phyloP scores from a whole-genome alignment of 129 eudicot genomes.

The Arctium minus region DNA sequence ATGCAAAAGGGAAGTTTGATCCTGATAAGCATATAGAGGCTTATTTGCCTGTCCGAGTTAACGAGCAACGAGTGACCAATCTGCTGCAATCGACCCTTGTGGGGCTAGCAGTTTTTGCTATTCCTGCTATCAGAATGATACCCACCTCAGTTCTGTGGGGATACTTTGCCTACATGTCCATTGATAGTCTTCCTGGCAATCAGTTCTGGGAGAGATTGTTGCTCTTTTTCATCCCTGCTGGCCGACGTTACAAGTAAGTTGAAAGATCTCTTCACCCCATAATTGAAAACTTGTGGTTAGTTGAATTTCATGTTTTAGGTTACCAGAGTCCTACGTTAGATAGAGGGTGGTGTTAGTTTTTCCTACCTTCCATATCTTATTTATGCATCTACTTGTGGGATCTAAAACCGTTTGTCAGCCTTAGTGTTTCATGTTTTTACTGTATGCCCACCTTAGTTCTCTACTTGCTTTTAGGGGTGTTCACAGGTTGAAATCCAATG shows the following conservation, averaged over 20 bases:
- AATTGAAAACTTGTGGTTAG: not conserved
- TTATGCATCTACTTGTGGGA: not conserved
- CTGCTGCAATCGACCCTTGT: conserved; percentile 63
- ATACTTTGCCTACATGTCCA: conserved; percentile 76
- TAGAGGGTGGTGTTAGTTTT: not conserved
- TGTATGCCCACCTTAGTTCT: too few relatives aligned
- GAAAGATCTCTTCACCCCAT: not conserved
- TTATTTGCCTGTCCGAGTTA: conserved; percentile 70
- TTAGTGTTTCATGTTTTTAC: too few relatives aligned
- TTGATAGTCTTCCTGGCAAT: conserved; percentile 79
- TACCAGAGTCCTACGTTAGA: too few relatives aligned
- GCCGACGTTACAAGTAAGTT: conserved; percentile 62
- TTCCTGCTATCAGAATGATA: conserved; percentile 57
- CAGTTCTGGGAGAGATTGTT: conserved; percentile 73
- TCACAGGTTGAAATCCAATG: not conserved
- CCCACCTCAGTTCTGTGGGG: conserved; percentile 82
- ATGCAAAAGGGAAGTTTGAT: conserved; percentile 43
- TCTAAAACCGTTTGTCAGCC: too few relatives aligned
- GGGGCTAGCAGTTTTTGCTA: conserved; percentile 48
- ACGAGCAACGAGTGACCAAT: conserved; percentile 73
- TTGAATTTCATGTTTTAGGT: not conserved
- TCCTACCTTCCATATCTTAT: too few relatives aligned
- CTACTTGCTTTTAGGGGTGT: not conserved
- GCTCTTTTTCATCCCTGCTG: conserved; percentile 58
- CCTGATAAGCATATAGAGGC: conserved; percentile 67